Percentiles rank a stretch among this genome's conserved stretches.
These are phyloP conservation scores for Coemansia sp. DNA, from an alignment of 192 early-diverging fungal species.

Conservation along the genomic window DNA sequence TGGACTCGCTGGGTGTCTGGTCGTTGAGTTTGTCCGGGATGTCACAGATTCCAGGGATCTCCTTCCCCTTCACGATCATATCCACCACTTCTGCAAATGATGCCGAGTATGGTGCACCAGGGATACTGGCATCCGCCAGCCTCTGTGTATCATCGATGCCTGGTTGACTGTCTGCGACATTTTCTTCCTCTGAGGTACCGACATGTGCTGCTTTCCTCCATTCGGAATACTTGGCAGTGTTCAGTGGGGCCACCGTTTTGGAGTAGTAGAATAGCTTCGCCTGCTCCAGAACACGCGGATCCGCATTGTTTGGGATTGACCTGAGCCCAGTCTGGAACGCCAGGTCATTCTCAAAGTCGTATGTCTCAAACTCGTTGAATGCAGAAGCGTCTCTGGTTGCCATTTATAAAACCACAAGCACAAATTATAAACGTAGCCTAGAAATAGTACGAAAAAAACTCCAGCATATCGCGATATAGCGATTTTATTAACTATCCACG, in stretches of 20 bases:
- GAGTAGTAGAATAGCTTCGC: conserved; percentile 45
- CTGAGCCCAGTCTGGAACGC: conserved; percentile 35
- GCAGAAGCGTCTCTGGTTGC: not conserved
- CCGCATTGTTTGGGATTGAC: conserved; percentile 13
- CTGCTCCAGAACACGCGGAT: conserved; percentile 8
- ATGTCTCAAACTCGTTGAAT: conserved; percentile 34
- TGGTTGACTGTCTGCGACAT: not conserved
- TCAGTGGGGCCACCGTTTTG: conserved; percentile 11
- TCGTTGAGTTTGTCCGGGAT: conserved; percentile 43
- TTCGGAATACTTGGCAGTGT: conserved; percentile 9
- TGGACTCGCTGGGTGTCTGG: conserved; percentile 32
- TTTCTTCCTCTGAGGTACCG: not conserved
- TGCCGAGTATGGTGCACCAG: conserved; percentile 21
- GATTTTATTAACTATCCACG: too few relatives aligned
- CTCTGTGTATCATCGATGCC: not conserved
- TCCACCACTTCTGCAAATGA: conserved; percentile 42
- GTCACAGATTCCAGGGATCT: conserved; percentile 32
- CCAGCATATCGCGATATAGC: not conserved
- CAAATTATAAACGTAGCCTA: not conserved
- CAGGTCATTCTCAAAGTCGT: conserved; percentile 35
- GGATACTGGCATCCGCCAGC: not conserved
- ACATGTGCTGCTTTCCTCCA: conserved; percentile 35
- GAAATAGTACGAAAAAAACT: not conserved
- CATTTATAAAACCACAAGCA: conserved; percentile 6
- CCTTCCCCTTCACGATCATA: conserved; percentile 35